Percentiles rank a stretch among this genome's conserved stretches.
phyloP scores from a whole-genome alignment of 768 basidiomycete genomes.

The Agrocybe praecox region DNA sequence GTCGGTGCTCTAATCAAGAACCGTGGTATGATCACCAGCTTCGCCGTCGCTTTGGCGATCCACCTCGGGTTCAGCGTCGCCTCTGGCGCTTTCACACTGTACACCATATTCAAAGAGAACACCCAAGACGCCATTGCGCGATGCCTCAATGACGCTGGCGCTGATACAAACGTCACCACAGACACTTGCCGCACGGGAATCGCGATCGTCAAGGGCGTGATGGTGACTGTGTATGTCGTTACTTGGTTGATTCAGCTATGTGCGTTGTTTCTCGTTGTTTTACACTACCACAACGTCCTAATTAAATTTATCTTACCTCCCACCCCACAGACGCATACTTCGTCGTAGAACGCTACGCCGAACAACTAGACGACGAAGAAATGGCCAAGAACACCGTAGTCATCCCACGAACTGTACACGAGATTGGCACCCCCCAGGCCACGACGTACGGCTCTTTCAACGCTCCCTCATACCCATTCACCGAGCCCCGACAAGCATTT shows the following conservation, averaged over 20 bases:
- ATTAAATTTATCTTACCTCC: neutral
- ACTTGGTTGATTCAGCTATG: conserved; percentile 60
- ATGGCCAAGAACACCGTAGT: conserved; percentile 26
- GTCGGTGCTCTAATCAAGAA: conserved; percentile 46
- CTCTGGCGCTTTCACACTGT: conserved; percentile 49
- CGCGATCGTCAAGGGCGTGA: conserved; percentile 41
- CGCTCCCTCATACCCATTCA: conserved; percentile 19
- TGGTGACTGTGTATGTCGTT: conserved; percentile 47
- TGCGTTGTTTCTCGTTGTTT: conserved; percentile 32
- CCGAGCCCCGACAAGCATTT: conserved; percentile 16
- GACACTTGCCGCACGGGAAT: conserved; percentile 45
- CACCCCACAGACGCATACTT: conserved; percentile 58
- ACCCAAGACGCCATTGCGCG: conserved; percentile 33
- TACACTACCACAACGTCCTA: neutral
- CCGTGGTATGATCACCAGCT: conserved; percentile 43
- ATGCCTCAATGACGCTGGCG: conserved; percentile 36
- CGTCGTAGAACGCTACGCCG: conserved; percentile 52
- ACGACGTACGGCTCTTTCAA: conserved; percentile 18
- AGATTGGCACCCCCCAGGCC: conserved; percentile 11
- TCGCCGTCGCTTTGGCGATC: conserved; percentile 43
- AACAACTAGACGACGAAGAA: conserved; percentile 55
- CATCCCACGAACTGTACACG: conserved; percentile 12
- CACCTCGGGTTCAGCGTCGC: conserved; percentile 49
- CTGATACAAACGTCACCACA: conserved; percentile 20
- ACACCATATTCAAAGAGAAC: conserved; percentile 48